Base-by-base conservation (phyloP, 345 rosid species). In the Raphanus sativus region DNA sequence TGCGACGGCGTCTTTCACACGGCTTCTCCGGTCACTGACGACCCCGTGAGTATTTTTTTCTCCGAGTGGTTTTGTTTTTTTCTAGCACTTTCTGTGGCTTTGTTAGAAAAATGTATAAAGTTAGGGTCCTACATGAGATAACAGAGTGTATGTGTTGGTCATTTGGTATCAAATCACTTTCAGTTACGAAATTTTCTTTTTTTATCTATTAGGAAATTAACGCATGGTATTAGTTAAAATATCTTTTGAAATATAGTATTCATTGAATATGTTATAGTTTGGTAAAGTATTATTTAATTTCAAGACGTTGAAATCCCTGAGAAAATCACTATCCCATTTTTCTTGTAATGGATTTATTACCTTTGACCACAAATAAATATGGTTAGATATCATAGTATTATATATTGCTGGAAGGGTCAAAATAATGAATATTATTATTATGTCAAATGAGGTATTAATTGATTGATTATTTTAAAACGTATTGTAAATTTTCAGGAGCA, bases 1-100 rank as follows among this genome's bases (percentile, higher is more conserved):
- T 95, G 99, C 42, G 87, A 91, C 50, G 99, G 99, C 10, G 99
- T 95, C 77, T 86, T 95, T 83, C 99, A 95, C 69, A 84, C 97
- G 59, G 99, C 99, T 62, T 95, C 97, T 64, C 99, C 99, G 1
- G 96, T 92, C 71, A 95, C 98, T 8, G 98, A 95, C 59, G 98
- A 92, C 74, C 99, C 99, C 6, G 99, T 95, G 42, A 83, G 92
- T 85, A 6, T 45, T 3, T 21, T 21, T 12, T 45, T 45, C 6
- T 2, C 17, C n/a, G 1, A 3, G 5, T 54, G 64, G 12, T 69
- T 28, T 32, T 36, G 11, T 71, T 15, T 36, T 2, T 26, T 62
- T 59, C 68, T 42, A 16, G 28, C 29, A 78, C 10, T 66, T 73
- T 79, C 6, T 61, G 65, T 50, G 59, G 70, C 17, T 32, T 38